Percentiles rank a stretch among this genome's conserved stretches.
Evolutionary conservation across 805 yeast species (phyloP).

Genomic region (Pichia sporocuriosa): DNA sequence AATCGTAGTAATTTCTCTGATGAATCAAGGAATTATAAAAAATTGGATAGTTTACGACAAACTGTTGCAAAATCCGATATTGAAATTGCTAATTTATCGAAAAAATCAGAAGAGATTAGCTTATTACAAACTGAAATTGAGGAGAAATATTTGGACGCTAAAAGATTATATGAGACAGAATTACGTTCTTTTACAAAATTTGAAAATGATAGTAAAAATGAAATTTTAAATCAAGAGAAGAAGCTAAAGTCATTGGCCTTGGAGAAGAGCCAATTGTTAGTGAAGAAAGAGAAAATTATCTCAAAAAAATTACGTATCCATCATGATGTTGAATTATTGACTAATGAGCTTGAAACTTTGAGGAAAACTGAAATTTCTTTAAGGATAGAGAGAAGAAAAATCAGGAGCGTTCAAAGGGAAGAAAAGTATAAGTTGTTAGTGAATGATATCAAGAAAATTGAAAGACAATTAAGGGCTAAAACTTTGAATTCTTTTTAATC

Average conservation of each 20-base stretch:
- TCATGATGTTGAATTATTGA: constrained; percentile 20
- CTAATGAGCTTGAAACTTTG: constrained; percentile 23
- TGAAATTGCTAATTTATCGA: constrained; percentile 31
- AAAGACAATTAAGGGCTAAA: constrained; percentile 3
- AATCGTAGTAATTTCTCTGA: constrained; percentile 41
- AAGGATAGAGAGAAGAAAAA: constrained; percentile 19
- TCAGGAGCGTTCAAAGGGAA: constrained; percentile 20
- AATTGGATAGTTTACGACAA: constrained; percentile 44
- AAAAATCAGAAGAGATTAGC: constrained; percentile 29
- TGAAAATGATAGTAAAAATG: constrained; percentile 25
- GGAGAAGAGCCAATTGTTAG: constrained; percentile 26
- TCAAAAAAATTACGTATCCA: constrained; percentile 27
- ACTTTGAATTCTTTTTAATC: not conserved
- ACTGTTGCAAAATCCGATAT: constrained; percentile 36
- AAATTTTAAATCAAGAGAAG: constrained; percentile 19
- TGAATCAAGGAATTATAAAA: constrained; percentile 51
- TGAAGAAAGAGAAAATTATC: constrained; percentile 30
- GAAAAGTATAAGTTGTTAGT: constrained; percentile 21
- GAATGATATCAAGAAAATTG: constrained; percentile 17
- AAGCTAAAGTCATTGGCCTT: constrained; percentile 21
- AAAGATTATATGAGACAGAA: constrained; percentile 32
- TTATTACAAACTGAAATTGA: constrained; percentile 33
- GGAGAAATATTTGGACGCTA: constrained; percentile 33
- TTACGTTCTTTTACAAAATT: constrained; percentile 28
- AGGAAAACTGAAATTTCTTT: constrained; percentile 20